Base-by-base conservation (phyloP, 2,329 filamentous ascomycete species). In the Chrysosporium keratinophilum region DNA sequence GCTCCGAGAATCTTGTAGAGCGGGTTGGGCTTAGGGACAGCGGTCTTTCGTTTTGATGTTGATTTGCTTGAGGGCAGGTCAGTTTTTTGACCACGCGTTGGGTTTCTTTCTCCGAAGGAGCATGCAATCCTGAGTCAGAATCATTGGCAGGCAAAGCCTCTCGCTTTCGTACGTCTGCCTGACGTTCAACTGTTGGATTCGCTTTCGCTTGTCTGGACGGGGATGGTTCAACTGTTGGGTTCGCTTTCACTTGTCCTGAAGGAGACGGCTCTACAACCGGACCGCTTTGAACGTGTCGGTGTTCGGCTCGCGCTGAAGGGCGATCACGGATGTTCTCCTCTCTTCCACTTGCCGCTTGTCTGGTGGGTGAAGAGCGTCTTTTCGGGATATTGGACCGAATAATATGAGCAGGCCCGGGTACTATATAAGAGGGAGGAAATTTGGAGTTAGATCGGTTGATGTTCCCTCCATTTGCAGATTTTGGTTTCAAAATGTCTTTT, bases 1-100 rank as follows among this genome's bases (percentile, higher is more conserved):
- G 72, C 19, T 72, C 66, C 0, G 78, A 78, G 59, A 84, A 84
- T 44, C 77, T 78, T 11, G 80, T 76, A 45, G 75, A 76, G 2
- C 58, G 39, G 7, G 37, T 56, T 37, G 57, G 58, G 35, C 58
- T 60, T 7, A 57, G 43, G 3, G 58, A 60, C 12, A 40, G 43
- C 11, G 52, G 52, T 33, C 55, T 52, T 14, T 49, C 37, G 10
- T 39, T 17, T 40, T 47, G 51, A 33, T 20, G 12, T 10, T 34
- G 43, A 11, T 52, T 14, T 6, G 3, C 33, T 14, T 14, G 39
- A 43, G 50, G 47, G 44, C 28, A 33, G 46, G 47, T 59, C 35
- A 55, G 50, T 6, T 34, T 43, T 14, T 45, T 52, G n/a, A 31
- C 50, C 10, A 7, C 12, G 11, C 5, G 15, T 17, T 41, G 49